phyloP scores from a whole-genome alignment of 768 basidiomycete species.

The Mycena galopus region DNA sequence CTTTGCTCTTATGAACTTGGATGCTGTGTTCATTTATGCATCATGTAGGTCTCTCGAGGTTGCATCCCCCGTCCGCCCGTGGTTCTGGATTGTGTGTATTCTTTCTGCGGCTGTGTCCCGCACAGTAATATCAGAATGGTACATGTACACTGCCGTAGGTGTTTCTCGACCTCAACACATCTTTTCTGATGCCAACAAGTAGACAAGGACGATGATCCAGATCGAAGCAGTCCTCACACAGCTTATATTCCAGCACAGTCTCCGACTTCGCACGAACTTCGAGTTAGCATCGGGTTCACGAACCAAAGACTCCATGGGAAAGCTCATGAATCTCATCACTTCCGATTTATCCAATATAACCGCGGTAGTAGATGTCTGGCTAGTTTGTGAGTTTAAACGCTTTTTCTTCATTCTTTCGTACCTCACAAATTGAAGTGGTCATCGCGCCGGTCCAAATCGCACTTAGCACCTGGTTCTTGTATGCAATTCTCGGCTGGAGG shows the following conservation, averaged over 20 bases:
- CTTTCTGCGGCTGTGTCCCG: neutral
- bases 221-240: neutral
- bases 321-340: neutral
- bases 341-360: neutral
- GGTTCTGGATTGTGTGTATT: neutral
- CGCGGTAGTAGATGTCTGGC: neutral
- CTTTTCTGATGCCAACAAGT: neutral
- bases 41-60: neutral
- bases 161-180: neutral
- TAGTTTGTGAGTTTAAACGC: neutral
- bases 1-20: neutral
- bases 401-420: neutral
- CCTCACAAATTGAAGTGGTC: neutral
- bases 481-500: conserved; percentile 66
- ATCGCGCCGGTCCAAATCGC: conserved; percentile 54
- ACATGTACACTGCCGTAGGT: neutral
- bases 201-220: neutral
- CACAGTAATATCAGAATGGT: neutral
- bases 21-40: neutral
- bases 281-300: neutral
- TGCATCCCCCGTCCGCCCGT: neutral
- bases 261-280: neutral
- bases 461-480: conserved; percentile 59
- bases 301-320: neutral
- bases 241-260: conserved; percentile 1